Conservation (phyloP, 352 stramenopile genomes). For the Phytophthora europaea region DNA sequence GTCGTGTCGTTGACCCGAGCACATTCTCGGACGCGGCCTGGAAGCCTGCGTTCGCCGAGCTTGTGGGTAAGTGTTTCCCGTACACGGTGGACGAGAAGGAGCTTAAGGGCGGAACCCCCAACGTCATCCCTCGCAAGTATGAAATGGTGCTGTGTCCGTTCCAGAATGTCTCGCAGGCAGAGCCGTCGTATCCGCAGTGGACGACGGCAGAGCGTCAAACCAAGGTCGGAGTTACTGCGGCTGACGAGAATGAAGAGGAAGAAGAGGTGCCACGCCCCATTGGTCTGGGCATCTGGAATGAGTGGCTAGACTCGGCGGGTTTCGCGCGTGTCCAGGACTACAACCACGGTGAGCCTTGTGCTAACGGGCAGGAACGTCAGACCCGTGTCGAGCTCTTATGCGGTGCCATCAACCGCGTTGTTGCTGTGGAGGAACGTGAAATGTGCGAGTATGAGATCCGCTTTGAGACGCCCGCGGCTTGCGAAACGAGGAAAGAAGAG, state of each 20-base stretch:
- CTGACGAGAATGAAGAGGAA: conserved; percentile 26
- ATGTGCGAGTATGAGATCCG: conserved; percentile 92
- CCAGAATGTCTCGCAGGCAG: conserved; percentile 83
- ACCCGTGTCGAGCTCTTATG: conserved; percentile 85
- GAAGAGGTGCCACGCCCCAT: conserved; percentile 46
- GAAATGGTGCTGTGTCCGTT: conserved; percentile 80
- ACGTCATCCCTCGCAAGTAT: conserved; percentile 77
- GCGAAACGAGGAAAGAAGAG: conserved; percentile 36
- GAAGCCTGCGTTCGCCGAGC: conserved; percentile 62
- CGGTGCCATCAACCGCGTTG: conserved; percentile 72
- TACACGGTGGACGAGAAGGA: conserved; percentile 77
- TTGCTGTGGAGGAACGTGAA: conserved; percentile 91
- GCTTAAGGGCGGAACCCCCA: conserved; percentile 79
- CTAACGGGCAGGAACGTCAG: conserved; percentile 80
- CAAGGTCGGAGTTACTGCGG: conserved; percentile 35
- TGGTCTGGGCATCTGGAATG: conserved; percentile 71
- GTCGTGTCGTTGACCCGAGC: conserved; percentile 45
- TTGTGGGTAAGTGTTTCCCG: conserved; percentile 75
- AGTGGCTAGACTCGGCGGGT: conserved; percentile 55
- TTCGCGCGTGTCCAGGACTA: conserved; percentile 66
- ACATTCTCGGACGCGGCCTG: conserved; percentile 57
- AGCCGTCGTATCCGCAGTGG: conserved; percentile 70
- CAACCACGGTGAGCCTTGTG: conserved; percentile 86
- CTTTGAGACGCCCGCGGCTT: conserved; percentile 82
- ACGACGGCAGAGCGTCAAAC: conserved; percentile 54